Evolutionary conservation across 2,329 filamentous ascomycete genomes (phyloP), one percentile per base, ranked within the genome.

Genomic region (Neocucurbitaria cava): DNA sequence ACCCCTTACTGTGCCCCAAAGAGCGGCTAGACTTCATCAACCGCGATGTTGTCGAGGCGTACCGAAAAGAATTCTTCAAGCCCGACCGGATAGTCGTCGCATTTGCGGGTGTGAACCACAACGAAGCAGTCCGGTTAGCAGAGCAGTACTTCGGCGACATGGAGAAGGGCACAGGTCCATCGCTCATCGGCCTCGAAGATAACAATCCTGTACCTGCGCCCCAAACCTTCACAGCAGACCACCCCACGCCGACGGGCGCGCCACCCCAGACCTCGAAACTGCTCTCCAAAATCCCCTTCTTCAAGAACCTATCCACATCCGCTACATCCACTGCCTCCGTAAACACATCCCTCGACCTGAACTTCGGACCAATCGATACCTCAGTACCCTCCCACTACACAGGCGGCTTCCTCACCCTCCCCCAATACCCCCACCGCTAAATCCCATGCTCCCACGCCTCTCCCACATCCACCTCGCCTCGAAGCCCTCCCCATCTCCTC

Each of bases 11-110:
- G 46, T 99, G 95, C 73, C 95, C 95, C 0, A 86, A 89, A 70
- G 94, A 98, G 68, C 83, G 93, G 46, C 79, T 99, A 52, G 81
- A 79, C 0, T 80, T 85, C 64, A 99, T 99, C 68, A 83, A 92
- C 71, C 85, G 85, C 64, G 78, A 82, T 24, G 88, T 90, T 7
- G 87, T 98, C 47, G 81, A 89, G 68, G 85, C 87, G 56, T 99
- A 99, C 73, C 82, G 94, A 35, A 85, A 89, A 47, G 80, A 88
- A 1, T 97, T 98, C 71, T 98, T 92, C 80, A 85, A 86, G 46
- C 95, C 95, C 0, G 93, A 98, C 73, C 83, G 92, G 55, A 96
- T 96, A 71, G 95, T 99, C 0, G 87, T 99, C 43, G 95, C 95
- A 0, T 98, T 97, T 79, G 95, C 94, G 2, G 95, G 95, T 28